Evolutionary conservation across 306 rosid genomes (phyloP), one percentile per base, ranked within the genome.

Genomic region (Castanospermum australe): DNA sequence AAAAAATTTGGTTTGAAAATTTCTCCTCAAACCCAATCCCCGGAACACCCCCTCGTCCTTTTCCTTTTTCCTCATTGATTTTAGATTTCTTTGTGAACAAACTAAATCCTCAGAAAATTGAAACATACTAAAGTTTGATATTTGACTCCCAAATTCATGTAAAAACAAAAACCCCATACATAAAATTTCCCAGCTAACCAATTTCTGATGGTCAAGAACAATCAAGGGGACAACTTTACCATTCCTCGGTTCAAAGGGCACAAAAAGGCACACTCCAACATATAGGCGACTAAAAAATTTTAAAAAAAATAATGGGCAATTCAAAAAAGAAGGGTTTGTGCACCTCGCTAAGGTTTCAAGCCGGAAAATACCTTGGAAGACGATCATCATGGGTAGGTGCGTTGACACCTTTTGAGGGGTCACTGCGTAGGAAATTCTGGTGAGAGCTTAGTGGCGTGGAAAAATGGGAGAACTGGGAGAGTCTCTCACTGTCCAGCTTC

Each of bases 171-270:
- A 79, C 30, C 72, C 84, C 64, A 56, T 0, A 5, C 59, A 76
- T 0, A 60, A 74, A 74, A 17, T 15, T 22, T 10, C 47, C 13
- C 11, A 30, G 62, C 62, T n/a, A 61, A 82, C 9, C 42, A 18
- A 74, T 35, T 57, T 48, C 59, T 36, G 20, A 32, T 12, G 36
- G 17, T 20, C 14, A 9, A 8, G 3, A 74, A 50, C 28, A 79
- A 79, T 35, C 44, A 65, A 67, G 76, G 9, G 11, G 36, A 8
- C 39, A 77, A 42, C 82, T 82, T 82, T 76, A 68, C 73, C 60
- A 73, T 73, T n/a, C 13, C 44, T 42, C 2, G 33, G 55, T 65
- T 67, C 75, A 54, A 71, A 70, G 77, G 9, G 63, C 52, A 70
- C 44, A 59, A 0, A 66, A 32, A 66, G 28, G 14, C 52, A 81